These are phyloP conservation scores for Phytophthora palmivora DNA, from an alignment of 352 stramenopile genomes.

Conservation along the genomic window DNA sequence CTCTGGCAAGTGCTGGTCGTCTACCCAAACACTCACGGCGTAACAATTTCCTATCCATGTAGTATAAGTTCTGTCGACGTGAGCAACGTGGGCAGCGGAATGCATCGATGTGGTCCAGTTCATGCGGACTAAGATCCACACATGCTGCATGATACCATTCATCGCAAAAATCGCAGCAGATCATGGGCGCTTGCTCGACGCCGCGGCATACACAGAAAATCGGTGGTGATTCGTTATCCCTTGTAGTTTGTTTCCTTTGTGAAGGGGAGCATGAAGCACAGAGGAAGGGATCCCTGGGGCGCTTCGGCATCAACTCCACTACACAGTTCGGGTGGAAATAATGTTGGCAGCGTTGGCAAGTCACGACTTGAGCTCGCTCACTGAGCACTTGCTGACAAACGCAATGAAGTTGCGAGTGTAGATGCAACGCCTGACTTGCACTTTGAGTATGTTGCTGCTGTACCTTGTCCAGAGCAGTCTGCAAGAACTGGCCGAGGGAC, in stretches of 20 bases:
- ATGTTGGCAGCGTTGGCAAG: constrained; percentile 55
- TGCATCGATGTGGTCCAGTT: constrained; percentile 70
- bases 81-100: constrained; percentile 79
- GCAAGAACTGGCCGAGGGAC: constrained; percentile 54
- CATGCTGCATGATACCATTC: constrained; percentile 86
- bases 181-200: constrained; percentile 75
- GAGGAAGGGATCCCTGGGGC: constrained; percentile 17
- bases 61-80: constrained; percentile 71
- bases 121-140: constrained; percentile 63
- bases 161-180: constrained; percentile 89
- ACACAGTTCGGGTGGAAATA: constrained; percentile 76
- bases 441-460: constrained; percentile 23
- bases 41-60: constrained; percentile 68
- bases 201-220: constrained; percentile 82
- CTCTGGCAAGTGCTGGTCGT: constrained; percentile 53
- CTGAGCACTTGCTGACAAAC: constrained; percentile 76
- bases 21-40: constrained; percentile 51
- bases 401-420: constrained; percentile 55
- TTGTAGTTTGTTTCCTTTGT: constrained; percentile 18
- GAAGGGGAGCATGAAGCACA: constrained; percentile 28
- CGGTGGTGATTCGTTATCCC: constrained; percentile 7
- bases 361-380: constrained; percentile 53
- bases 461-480: constrained; percentile 44
- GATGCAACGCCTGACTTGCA: constrained; percentile 23
- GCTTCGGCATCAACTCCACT: constrained; percentile 20